Percentiles rank a stretch among this genome's conserved stretches.
Evolutionary conservation across 2,329 filamentous ascomycete genomes (phyloP).

Genomic region (Colletotrichum eremochloae): DNA sequence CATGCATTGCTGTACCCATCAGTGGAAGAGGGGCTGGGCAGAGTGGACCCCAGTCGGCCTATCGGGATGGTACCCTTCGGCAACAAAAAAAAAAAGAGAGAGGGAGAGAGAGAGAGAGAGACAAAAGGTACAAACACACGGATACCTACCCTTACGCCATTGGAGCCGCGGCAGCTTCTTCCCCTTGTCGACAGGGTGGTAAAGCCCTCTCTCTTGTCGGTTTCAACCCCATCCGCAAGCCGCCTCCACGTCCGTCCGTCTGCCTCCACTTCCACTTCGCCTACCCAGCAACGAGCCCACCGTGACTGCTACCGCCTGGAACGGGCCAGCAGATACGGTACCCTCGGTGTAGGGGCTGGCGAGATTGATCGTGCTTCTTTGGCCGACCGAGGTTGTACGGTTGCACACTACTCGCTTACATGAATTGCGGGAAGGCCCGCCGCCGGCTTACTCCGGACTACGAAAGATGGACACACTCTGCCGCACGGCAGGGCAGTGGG

Average conservation of each 20-base stretch:
- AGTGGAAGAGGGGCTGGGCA: conserved; percentile 25
- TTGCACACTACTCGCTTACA: conserved; percentile 15
- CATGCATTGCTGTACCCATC: conserved; percentile 29
- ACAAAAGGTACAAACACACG: background rate
- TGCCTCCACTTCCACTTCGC: background rate
- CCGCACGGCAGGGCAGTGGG: conserved; percentile 6
- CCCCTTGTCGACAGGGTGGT: background rate
- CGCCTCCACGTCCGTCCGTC: conserved; percentile 7
- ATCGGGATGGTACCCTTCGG: conserved; percentile 33
- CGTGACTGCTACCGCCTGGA: conserved; percentile 13
- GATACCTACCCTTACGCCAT: background rate
- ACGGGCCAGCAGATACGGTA: conserved; percentile 4
- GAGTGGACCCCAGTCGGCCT: conserved; percentile 30
- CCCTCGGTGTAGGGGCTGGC: background rate
- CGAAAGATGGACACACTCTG: conserved; percentile 20
- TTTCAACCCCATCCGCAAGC: conserved; percentile 16
- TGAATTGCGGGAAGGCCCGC: conserved; percentile 33
- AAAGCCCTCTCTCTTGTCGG: background rate
- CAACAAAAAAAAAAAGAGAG: background rate
- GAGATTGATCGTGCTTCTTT: conserved; percentile 3
- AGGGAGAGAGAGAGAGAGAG: background rate
- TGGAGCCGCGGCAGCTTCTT: background rate
- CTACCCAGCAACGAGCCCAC: conserved; percentile 14
- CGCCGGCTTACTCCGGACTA: conserved; percentile 27
- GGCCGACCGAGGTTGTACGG: conserved; percentile 23